phyloP scores from a whole-genome alignment of 768 basidiomycete genomes.

The Pleurotus pulmonarius region DNA sequence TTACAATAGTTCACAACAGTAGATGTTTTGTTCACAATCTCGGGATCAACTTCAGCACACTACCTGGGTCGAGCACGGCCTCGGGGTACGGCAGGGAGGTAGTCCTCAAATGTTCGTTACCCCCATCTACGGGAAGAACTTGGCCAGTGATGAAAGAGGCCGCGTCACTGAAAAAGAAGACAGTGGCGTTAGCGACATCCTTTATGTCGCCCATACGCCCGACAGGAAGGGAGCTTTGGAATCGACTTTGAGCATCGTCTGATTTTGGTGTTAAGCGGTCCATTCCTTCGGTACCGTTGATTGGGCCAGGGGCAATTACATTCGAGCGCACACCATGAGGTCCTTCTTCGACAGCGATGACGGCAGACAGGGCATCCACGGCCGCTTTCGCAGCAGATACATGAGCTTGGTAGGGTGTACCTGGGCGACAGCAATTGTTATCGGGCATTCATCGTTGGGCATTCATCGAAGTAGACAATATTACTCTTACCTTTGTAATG shows the following conservation, averaged over 20 bases:
- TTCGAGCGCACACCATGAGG: constrained; percentile 93
- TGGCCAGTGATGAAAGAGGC: constrained; percentile 77
- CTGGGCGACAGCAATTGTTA: constrained; percentile 46
- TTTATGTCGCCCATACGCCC: constrained; percentile 56
- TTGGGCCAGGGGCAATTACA: constrained; percentile 81
- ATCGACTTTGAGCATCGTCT: constrained; percentile 14
- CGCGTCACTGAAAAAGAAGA: constrained; percentile 82
- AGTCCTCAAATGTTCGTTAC: constrained; percentile 47
- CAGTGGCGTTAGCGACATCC: constrained; percentile 67
- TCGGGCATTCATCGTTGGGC: constrained; percentile 55
- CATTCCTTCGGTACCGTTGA: constrained; percentile 73
- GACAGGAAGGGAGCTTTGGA: constrained; percentile 25
- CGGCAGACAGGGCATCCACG: constrained; percentile 83
- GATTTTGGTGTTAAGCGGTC: constrained; percentile 46
- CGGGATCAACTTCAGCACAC: constrained; percentile 48
- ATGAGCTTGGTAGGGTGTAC: constrained; percentile 84
- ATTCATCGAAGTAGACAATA: constrained; percentile 59
- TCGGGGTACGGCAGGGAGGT: constrained; percentile 58
- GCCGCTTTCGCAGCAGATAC: constrained; percentile 95
- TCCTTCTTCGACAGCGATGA: constrained; percentile 91
- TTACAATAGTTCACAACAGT: no score
- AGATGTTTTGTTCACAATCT: constrained; percentile 26
- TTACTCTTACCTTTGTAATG: constrained; percentile 68
- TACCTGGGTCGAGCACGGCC: constrained; percentile 56
- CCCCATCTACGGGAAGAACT: constrained; percentile 71